phyloP scores from a whole-genome alignment of 495 filamentous ascomycete genomes.

The Pyronema domesticum region DNA sequence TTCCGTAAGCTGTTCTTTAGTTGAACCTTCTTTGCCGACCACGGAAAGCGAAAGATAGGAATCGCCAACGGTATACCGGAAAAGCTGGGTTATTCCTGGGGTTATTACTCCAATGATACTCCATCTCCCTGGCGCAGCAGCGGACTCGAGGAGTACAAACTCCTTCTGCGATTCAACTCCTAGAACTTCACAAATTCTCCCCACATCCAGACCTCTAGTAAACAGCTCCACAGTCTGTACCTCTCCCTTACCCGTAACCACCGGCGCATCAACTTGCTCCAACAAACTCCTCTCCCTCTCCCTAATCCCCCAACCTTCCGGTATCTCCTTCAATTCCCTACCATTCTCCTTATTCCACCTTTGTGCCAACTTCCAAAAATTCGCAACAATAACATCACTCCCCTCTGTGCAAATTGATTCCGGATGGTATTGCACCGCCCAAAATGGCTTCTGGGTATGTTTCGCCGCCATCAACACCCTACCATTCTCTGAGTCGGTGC shows the following conservation, averaged over 20 bases:
- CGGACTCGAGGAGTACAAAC: constrained; percentile 39
- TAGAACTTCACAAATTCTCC: constrained; percentile 27
- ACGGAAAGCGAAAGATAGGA: constrained; percentile 16
- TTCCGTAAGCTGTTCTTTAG: constrained; percentile 22
- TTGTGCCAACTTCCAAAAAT: constrained; percentile 53
- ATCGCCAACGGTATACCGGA: constrained; percentile 37
- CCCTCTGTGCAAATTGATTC: constrained; percentile 75
- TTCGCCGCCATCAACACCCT: constrained; percentile 60
- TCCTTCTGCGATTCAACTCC: constrained; percentile 25
- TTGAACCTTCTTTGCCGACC: constrained; percentile 9
- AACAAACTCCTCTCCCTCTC: constrained; percentile 16
- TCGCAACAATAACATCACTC: constrained; percentile 47
- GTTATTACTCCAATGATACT: constrained; percentile 50
- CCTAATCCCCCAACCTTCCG: not conserved
- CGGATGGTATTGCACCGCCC: constrained; percentile 86
- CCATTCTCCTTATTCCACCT: constrained; percentile 32
- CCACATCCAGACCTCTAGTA: constrained; percentile 1
- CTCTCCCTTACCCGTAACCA: constrained; percentile 16
- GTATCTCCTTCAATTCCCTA: constrained; percentile 3
- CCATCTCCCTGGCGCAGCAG: constrained; percentile 34
- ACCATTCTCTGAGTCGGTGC: constrained; percentile 33
- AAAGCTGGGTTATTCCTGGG: constrained; percentile 29
- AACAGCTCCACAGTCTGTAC: constrained; percentile 6
- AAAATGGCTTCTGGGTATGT: constrained; percentile 59
- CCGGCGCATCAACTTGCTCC: constrained; percentile 10